Percentiles rank a stretch among this genome's conserved stretches.
These are phyloP conservation scores for Aspergillus luchuensis DNA, from an alignment of 2,329 filamentous ascomycete species.

Conservation along the genomic window DNA sequence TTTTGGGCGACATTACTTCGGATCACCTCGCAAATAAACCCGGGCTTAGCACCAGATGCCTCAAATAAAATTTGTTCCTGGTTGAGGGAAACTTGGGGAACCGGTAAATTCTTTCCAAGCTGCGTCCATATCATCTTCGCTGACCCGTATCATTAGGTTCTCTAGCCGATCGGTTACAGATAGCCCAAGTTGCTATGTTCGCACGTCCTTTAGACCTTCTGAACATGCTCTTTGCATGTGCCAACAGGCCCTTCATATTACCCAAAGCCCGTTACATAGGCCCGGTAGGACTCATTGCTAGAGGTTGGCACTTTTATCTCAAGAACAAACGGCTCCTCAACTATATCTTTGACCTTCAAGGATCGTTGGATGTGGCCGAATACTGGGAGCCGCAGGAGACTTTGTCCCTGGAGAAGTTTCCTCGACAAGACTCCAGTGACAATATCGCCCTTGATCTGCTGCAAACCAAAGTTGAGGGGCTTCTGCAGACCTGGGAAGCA, in stretches of 20 bases:
- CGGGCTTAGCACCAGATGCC: conserved; percentile 67
- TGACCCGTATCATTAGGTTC: conserved; percentile 46
- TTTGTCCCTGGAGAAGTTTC: conserved; percentile 26
- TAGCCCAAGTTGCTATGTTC: conserved; percentile 65
- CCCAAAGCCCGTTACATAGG: conserved; percentile 27
- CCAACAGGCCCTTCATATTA: conserved; percentile 53
- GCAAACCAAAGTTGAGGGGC: conserved; percentile 48
- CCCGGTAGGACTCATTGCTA: conserved; percentile 33
- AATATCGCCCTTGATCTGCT: conserved; percentile 49
- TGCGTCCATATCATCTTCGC: conserved; percentile 14
- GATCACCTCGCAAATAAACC: conserved; percentile 66
- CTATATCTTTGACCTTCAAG: conserved; percentile 52
- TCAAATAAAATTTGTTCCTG: conserved; percentile 76
- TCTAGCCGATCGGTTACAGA: conserved; percentile 64
- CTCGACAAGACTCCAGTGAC: conserved; percentile 39
- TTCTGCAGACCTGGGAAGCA: conserved; percentile 48
- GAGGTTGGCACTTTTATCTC: conserved; percentile 45
- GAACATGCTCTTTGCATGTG: conserved; percentile 69
- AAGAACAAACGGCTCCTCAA: conserved; percentile 46
- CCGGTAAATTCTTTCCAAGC: conserved; percentile 58
- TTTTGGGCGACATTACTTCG: conserved; percentile 72
- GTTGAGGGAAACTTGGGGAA: conserved; percentile 80
- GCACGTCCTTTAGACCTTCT: conserved; percentile 67
- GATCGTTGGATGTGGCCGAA: conserved; percentile 22
- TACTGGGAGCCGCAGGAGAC: conserved; percentile 28